Percentiles rank a stretch among this genome's conserved stretches.
Conservation (phyloP, 73 alveolate genomes). For the Paramecium primaurelia region DNA sequence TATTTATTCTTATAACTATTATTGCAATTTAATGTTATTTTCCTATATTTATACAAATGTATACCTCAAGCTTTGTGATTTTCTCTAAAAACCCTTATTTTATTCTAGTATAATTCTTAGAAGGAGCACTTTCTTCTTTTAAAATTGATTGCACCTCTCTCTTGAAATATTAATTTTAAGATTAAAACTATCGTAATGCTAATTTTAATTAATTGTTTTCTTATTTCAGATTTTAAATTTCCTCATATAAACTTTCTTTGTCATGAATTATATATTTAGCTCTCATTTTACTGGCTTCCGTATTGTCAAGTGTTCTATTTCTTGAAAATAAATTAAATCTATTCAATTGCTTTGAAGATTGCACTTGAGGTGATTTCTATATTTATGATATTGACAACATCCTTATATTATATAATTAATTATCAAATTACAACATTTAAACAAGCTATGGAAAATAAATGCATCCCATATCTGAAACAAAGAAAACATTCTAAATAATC, state of each 20-base stretch:
- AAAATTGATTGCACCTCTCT: neutral
- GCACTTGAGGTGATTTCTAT: neutral
- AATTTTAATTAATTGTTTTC: neutral
- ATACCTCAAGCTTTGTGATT: neutral
- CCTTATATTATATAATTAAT: neutral
- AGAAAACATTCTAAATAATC: neutral
- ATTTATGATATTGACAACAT: neutral
- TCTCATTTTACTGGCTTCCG: neutral
- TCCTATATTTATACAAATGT: neutral
- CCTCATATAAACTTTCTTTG: conserved; percentile 9
- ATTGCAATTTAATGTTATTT: neutral
- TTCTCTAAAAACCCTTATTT: neutral
- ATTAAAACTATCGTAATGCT: neutral
- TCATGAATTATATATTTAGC: conserved; percentile 8
- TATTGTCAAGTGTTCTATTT: neutral
- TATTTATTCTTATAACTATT: neutral
- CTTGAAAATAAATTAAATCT: neutral
- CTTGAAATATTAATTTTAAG: conserved; percentile 1
- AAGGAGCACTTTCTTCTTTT: neutral
- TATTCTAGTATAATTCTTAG: neutral
- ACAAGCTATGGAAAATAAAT: neutral
- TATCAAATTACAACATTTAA: neutral
- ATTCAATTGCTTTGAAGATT: neutral
- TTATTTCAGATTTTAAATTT: neutral
- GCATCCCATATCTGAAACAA: neutral